phyloP scores from a whole-genome alignment of 2,329 filamentous ascomycete genomes.

The Sporothrix luriei region DNA sequence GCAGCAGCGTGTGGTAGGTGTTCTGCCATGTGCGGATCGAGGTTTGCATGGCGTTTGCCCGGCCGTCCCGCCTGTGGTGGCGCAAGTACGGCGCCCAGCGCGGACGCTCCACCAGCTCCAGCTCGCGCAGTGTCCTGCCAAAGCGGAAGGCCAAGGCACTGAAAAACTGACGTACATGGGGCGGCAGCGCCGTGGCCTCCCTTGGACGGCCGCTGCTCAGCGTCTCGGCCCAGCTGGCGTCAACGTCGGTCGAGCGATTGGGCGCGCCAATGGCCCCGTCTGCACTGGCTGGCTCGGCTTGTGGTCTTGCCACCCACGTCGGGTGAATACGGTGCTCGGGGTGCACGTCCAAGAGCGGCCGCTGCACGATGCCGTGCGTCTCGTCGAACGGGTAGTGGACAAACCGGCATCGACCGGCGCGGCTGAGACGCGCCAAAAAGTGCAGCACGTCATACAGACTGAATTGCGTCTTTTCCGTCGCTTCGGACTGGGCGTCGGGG shows the following conservation, averaged over 20 bases:
- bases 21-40: constrained; percentile 30
- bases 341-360: constrained; percentile 39
- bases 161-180: constrained; percentile 39
- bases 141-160: constrained; percentile 39
- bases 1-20: constrained; percentile 26
- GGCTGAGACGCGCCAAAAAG: constrained; percentile 41
- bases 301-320: constrained; percentile 19
- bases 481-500: not conserved
- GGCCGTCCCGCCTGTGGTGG: not conserved
- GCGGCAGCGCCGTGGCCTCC: constrained; percentile 15
- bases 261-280: constrained; percentile 36
- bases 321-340: constrained; percentile 41
- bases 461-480: constrained; percentile 36
- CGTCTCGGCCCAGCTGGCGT: constrained; percentile 33
- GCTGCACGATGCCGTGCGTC: constrained; percentile 37
- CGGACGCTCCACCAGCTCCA: constrained; percentile 31
- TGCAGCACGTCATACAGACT: constrained; percentile 40
- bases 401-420: constrained; percentile 35
- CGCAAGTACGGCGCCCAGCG: constrained; percentile 25
- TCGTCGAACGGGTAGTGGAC: constrained; percentile 30
- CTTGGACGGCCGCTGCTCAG: constrained; percentile 26
- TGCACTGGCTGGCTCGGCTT: not conserved
- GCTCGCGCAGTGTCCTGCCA: constrained; percentile 38
- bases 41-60: not conserved
- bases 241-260: constrained; percentile 31